Evolutionary conservation across 1,284 basidiomycete species (phyloP).

Genomic region (Fistulinella cinereoalba): DNA sequence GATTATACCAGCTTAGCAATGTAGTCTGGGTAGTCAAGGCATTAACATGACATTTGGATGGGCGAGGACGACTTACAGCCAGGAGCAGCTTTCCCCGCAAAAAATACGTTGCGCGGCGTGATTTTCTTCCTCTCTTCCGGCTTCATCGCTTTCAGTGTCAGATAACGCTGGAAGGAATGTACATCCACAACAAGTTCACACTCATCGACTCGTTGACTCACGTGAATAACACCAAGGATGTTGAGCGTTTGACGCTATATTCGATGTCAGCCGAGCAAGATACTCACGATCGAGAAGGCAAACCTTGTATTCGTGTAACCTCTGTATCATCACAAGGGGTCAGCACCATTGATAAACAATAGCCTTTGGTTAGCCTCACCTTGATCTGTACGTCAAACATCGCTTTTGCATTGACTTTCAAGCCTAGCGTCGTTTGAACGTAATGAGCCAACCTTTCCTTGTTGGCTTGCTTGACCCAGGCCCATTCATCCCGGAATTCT

Average conservation of each 20-base stretch:
- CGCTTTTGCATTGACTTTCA: constrained; percentile 72
- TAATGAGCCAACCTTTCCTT: constrained; percentile 81
- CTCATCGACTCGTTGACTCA: constrained; percentile 34
- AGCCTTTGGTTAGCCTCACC: constrained; percentile 37
- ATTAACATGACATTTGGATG: constrained; percentile 5
- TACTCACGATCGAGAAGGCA: not conserved
- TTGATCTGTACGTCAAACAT: constrained; percentile 94
- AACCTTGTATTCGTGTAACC: constrained; percentile 87
- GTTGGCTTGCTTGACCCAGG: constrained; percentile 81
- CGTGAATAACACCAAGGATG: constrained; percentile 83
- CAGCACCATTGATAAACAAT: not conserved
- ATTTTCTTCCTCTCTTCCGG: constrained; percentile 78
- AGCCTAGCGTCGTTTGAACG: constrained; percentile 72
- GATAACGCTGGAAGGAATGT: constrained; percentile 59
- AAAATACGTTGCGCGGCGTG: constrained; percentile 81
- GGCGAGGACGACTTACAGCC: constrained; percentile 54
- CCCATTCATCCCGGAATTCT: constrained; percentile 76
- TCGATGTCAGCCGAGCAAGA: not conserved
- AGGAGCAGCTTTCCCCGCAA: constrained; percentile 86
- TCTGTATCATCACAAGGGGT: constrained; percentile 36
- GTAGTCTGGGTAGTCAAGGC: constrained; percentile 48
- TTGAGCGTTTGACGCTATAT: constrained; percentile 78
- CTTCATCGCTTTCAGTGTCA: constrained; percentile 75
- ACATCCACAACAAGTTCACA: not conserved
- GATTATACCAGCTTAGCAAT: constrained; percentile 67